These are phyloP conservation scores for Hypoxylon cercidicola DNA, from an alignment of 495 filamentous ascomycete species.

Conservation along the genomic window DNA sequence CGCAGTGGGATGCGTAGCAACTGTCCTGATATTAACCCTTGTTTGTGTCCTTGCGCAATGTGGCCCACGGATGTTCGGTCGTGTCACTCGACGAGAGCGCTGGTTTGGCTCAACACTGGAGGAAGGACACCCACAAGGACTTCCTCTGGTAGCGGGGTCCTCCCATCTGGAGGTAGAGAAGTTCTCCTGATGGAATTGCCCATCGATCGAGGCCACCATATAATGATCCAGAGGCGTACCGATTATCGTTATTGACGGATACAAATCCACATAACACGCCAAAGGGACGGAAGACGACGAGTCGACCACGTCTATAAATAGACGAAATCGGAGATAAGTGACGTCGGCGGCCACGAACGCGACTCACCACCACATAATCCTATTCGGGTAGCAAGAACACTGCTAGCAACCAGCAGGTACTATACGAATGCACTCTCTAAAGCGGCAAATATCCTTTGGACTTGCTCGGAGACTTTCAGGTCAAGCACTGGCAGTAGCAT, in stretches of 20 bases:
- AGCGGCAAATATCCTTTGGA: background rate
- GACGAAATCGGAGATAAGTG: no score
- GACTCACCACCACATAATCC: background rate
- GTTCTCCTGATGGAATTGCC: background rate
- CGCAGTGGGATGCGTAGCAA: slow-evolving; percentile 28
- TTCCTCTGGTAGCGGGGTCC: slow-evolving; percentile 16
- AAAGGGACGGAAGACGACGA: background rate
- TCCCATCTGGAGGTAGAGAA: slow-evolving; percentile 7
- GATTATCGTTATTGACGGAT: background rate
- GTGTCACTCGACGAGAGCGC: slow-evolving; percentile 27
- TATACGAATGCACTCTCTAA: background rate
- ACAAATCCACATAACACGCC: background rate
- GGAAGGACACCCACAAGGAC: slow-evolving; percentile 19
- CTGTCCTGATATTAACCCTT: slow-evolving; percentile 24
- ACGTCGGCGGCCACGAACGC: no score
- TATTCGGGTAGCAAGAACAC: background rate
- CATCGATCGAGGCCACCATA: slow-evolving; percentile 2
- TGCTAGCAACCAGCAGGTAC: background rate
- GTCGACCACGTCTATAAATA: background rate
- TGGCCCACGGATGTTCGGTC: slow-evolving; percentile 34
- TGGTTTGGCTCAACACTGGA: slow-evolving; percentile 39
- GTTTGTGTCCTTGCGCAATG: slow-evolving; percentile 40
- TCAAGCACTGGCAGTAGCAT: background rate
- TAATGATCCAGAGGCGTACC: background rate
- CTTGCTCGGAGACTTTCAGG: background rate